Evolutionary conservation across 2,329 filamentous ascomycete genomes (phyloP).

Genomic region (Aspergillus carbonarius): DNA sequence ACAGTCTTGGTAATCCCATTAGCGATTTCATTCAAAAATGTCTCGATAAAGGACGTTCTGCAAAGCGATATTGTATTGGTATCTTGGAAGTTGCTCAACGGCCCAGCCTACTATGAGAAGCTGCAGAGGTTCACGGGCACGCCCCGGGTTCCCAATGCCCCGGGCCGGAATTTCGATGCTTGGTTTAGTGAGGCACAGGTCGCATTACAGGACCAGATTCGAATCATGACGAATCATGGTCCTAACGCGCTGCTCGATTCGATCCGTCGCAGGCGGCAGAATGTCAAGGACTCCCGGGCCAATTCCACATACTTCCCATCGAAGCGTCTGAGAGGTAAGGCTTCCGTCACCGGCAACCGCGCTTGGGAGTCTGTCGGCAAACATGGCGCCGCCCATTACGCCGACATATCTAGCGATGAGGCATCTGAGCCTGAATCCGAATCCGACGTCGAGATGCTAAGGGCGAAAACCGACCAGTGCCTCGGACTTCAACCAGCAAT

Average conservation of each 20-base stretch:
- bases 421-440: conserved; percentile 13
- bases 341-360: conserved; percentile 22
- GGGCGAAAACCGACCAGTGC: conserved; percentile 10
- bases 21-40: conserved; percentile 39
- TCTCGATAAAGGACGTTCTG: conserved; percentile 47
- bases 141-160: conserved; percentile 39
- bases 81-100: conserved; percentile 51
- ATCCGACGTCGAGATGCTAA: conserved; percentile 16
- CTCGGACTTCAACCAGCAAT: conserved; percentile 11
- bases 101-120: conserved; percentile 48
- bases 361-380: neutral
- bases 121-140: conserved; percentile 53
- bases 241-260: conserved; percentile 32
- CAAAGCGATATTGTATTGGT: conserved; percentile 57
- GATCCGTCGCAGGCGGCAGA: conserved; percentile 27
- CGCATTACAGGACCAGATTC: conserved; percentile 45
- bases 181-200: conserved; percentile 53
- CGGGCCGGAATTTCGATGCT: conserved; percentile 51
- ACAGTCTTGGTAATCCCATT: conserved; percentile 48
- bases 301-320: conserved; percentile 41
- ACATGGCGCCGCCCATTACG: conserved; percentile 5
- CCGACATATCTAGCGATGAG: conserved; percentile 20
- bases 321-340: conserved; percentile 30
- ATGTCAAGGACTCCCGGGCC: conserved; percentile 37
- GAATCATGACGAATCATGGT: conserved; percentile 33